These are phyloP conservation scores for Thuidium tamariscinum DNA, from an alignment of 225 moss, liverwort and hornwort species.

Conservation along the genomic window DNA sequence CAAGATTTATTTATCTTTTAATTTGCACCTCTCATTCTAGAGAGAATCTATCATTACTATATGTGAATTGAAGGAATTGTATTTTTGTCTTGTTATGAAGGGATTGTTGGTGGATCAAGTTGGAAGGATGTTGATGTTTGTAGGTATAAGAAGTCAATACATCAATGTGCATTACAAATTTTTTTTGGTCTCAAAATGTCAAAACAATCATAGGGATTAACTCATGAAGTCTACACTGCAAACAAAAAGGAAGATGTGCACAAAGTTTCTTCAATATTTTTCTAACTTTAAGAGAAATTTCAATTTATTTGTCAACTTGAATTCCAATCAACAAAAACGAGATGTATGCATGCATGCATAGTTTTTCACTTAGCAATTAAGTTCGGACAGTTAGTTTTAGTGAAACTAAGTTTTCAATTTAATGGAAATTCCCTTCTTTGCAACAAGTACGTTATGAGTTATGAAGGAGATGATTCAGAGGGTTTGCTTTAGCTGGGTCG, in stretches of 20 bases:
- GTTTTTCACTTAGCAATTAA: not conserved
- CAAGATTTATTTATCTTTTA: too few species aligned
- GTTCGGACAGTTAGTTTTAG: not conserved
- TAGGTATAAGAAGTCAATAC: too few species aligned
- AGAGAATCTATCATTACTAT: too few species aligned
- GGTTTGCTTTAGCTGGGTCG: not conserved
- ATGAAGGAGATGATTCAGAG: not conserved
- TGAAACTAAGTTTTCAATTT: not conserved
- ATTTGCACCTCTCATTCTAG: too few species aligned
- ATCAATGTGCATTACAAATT: too few species aligned
- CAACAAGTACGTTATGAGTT: not conserved
- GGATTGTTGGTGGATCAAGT: too few species aligned
- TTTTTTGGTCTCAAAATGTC: too few species aligned
- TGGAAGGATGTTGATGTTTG: too few species aligned
- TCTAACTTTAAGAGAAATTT: not conserved
- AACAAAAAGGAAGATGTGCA: not conserved
- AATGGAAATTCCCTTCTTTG: not conserved
- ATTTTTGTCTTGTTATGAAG: too few species aligned
- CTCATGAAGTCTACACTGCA: not conserved
- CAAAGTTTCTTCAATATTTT: not conserved
- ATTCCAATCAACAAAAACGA: not conserved
- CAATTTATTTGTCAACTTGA: not conserved
- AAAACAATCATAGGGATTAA: too few species aligned
- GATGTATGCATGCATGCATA: not conserved
- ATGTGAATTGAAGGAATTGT: too few species aligned